Evolutionary conservation across 371 early-diverging fungal genomes (phyloP).

Genomic region (Rhizopus sp.): DNA sequence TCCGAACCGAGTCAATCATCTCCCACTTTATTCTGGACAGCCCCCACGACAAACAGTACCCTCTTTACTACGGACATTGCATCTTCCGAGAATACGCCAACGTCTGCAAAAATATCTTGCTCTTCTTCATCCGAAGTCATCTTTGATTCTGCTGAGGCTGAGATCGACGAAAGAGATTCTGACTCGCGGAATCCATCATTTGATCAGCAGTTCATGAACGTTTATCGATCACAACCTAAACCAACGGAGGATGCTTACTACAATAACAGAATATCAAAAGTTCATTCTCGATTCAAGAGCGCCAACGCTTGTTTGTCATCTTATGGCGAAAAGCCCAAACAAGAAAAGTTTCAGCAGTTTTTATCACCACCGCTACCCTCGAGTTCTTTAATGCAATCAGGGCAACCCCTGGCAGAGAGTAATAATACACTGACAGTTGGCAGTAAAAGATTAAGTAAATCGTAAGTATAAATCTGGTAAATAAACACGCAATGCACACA

Average conservation of each 20-base stretch:
- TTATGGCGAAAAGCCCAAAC: conserved; percentile 9
- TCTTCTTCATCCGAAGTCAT: not conserved
- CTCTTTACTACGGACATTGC: conserved; percentile 1
- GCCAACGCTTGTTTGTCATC: conserved; percentile 20
- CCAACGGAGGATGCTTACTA: too few species aligned
- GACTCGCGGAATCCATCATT: too few species aligned
- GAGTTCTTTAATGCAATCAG: conserved; percentile 5
- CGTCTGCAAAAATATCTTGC: not conserved
- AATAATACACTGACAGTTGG: too few species aligned
- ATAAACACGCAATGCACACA: not conserved
- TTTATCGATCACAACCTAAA: too few species aligned
- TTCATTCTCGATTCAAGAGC: conserved; percentile 24
- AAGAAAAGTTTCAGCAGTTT: conserved; percentile 13
- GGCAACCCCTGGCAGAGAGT: not conserved
- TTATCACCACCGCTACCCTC: conserved; percentile 15
- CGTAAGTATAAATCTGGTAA: not conserved
- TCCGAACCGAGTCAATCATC: conserved; percentile 3
- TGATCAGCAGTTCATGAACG: too few species aligned
- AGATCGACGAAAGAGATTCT: too few species aligned
- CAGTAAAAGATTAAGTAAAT: not conserved
- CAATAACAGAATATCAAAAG: not conserved
- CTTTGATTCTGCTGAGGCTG: not conserved
- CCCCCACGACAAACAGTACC: not conserved
- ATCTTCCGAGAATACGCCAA: not conserved
- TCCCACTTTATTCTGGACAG: conserved; percentile 2